Base-by-base conservation (phyloP, 139 green algal genomes). In the Picochlorum sp. region DNA sequence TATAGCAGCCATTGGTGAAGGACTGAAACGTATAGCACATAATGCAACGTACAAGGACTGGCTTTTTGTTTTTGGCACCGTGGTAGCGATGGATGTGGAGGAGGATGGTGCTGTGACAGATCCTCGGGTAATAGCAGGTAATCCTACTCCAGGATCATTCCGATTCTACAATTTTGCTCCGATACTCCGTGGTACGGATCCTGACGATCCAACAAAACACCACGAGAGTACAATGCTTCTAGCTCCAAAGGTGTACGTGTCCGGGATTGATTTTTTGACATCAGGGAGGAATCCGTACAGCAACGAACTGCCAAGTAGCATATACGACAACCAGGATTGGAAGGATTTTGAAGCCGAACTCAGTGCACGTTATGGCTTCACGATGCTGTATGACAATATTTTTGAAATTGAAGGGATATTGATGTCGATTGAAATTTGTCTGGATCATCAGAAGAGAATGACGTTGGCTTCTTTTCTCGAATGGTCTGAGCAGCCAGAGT, bases 241-340 rank as follows among this genome's bases (percentile, higher is more conserved):
- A 4, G 10, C 22, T 7, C 39, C 39, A 47, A 47, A 47, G 39
- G 12, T 14, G 39, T 47, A 47, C 10, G 39, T 47, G 18, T 26
- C 18, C 22, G 39, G 20, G 9, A 39, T 43, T 18, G 59, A 67
- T 55, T 44, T 56, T 13, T 26, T 61, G 8, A 54, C 54, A 29
- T 54, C 28, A n/a, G 33, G 18, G 41, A 51, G n/a, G 41, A 22
- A 33, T 50, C 57, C 25, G 16, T 28, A 28, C 24, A 41, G 31
- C 20, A 40, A 43, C 31, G 22, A 47, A 7, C 7, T 47, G 6
- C 20, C 39, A 18, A 16, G 22, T 4, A 47, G 20, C 12, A 47
- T 14, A 20, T 47, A 47, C 39, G 22, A 47, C 22, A 47, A 47
- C 10, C 8, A 16, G 10, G 39, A 25, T 5, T 47, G 39, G 39